Conservation (phyloP, 2,329 filamentous ascomycete species). For the Trichoderma asperellum region DNA sequence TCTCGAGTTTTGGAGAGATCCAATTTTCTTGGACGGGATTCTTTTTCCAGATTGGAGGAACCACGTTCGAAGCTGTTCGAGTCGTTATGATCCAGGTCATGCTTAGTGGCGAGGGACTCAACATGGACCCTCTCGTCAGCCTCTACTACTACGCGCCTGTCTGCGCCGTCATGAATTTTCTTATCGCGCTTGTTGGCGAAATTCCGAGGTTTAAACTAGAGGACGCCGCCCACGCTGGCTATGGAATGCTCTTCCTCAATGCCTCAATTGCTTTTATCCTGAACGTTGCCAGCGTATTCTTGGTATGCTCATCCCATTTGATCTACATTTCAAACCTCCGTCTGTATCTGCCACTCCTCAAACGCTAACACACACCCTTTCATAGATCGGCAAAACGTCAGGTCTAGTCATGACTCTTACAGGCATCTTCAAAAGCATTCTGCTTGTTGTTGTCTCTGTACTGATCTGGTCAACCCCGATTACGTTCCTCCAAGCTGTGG, state of each 20-base stretch:
- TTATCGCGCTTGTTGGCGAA: constrained; percentile 72
- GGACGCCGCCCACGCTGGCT: constrained; percentile 68
- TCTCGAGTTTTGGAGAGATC: constrained; percentile 66
- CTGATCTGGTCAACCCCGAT: constrained; percentile 77
- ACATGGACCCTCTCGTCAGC: constrained; percentile 87
- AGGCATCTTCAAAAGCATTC: constrained; percentile 85
- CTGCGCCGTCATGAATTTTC: constrained; percentile 78
- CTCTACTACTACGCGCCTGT: constrained; percentile 90
- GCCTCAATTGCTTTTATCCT: constrained; percentile 78
- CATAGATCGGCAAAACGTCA: constrained; percentile 83
- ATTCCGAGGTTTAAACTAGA: constrained; percentile 65
- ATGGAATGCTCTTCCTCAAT: constrained; percentile 69
- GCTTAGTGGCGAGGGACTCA: constrained; percentile 73
- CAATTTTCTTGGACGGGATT: constrained; percentile 69
- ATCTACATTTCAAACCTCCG: neutral
- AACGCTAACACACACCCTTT: constrained; percentile 26
- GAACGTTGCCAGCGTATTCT: constrained; percentile 83
- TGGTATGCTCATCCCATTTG: constrained; percentile 60
- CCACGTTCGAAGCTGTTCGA: constrained; percentile 78
- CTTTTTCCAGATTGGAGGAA: constrained; percentile 72
- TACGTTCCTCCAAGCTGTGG: constrained; percentile 71
- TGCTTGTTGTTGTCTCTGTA: constrained; percentile 77
- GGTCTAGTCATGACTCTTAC: constrained; percentile 83
- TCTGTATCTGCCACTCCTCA: neutral
- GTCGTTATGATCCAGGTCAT: constrained; percentile 85